Percentiles rank a stretch among this genome's conserved stretches.
Conservation (phyloP, 2,329 filamentous ascomycete species). For the Huntiella decipiens region DNA sequence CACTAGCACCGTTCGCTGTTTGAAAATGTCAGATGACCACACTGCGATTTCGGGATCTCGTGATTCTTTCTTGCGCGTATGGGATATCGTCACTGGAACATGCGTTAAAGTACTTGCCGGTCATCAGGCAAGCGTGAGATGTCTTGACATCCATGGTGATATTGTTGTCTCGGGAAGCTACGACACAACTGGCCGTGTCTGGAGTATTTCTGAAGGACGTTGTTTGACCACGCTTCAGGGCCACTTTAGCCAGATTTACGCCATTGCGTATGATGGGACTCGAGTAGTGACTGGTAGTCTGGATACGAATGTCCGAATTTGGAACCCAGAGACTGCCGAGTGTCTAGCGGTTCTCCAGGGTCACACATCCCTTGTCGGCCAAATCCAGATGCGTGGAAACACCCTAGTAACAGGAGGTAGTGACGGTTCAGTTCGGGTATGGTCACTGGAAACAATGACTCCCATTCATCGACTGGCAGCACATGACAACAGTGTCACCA, state of each 20-base stretch:
- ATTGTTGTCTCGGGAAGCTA: conserved; percentile 97
- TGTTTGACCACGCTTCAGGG: conserved; percentile 80
- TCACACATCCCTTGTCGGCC: conserved; percentile 89
- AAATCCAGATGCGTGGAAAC: conserved; percentile 86
- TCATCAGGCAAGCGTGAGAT: conserved; percentile 88
- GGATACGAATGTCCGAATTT: conserved; percentile 91
- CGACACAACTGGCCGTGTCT: conserved; percentile 89
- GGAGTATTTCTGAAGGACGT: conserved; percentile 90
- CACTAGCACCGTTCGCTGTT: conserved; percentile 85
- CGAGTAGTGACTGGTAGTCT: conserved; percentile 88
- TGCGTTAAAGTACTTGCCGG: conserved; percentile 86
- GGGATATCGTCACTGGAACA: conserved; percentile 76
- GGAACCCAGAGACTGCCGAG: conserved; percentile 80
- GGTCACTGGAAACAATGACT: conserved; percentile 78
- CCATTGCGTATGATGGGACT: conserved; percentile 88
- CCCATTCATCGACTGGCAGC: conserved; percentile 88
- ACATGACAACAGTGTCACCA: conserved; percentile 96
- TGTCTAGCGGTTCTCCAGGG: conserved; percentile 87
- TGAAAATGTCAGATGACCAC: conserved; percentile 90
- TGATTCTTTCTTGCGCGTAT: conserved; percentile 85
- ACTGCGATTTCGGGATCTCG: conserved; percentile 93
- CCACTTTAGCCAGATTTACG: conserved; percentile 97
- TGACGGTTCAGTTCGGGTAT: conserved; percentile 88
- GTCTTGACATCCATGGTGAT: conserved; percentile 88
- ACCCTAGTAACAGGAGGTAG: conserved; percentile 91